A percentile compares a stretch with the other conserved stretches of the same genome.
These are phyloP conservation scores for Fusarium anthophilum DNA, from an alignment of 2,329 filamentous ascomycete genomes.

Conservation along the genomic window DNA sequence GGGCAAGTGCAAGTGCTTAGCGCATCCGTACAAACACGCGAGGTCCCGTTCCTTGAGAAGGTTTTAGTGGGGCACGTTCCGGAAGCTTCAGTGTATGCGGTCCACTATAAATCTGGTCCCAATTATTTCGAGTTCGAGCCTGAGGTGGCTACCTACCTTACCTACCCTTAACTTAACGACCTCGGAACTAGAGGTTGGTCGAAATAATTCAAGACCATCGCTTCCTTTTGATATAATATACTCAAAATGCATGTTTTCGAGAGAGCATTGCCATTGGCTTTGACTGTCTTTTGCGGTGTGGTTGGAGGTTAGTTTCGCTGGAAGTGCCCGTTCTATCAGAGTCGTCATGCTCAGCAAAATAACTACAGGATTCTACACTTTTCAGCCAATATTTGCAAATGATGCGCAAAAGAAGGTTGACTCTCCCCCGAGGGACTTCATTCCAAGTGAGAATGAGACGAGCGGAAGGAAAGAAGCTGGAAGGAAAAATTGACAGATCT, in stretches of 20 bases:
- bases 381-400: conserved; percentile 47
- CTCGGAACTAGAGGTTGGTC: not conserved
- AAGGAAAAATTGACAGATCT: not conserved
- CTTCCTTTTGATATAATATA: not conserved
- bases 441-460: no score
- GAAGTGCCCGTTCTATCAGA: not conserved
- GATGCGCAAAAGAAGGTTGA: conserved; percentile 22
- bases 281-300: conserved; percentile 51
- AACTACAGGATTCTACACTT: conserved; percentile 50
- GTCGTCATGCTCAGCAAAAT: conserved; percentile 2
- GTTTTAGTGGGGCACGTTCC: conserved; percentile 17
- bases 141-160: not conserved
- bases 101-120: conserved; percentile 11
- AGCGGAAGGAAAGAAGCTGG: not conserved
- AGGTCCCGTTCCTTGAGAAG: not conserved
- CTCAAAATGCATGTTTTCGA: conserved; percentile 48
- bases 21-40: not conserved
- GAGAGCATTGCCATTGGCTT: conserved; percentile 47
- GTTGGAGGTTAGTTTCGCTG: conserved; percentile 46
- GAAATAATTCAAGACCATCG: not conserved
- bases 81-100: conserved; percentile 4
- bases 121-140: conserved; percentile 5
- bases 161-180: not conserved
- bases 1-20: not conserved
- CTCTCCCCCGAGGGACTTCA: conserved; percentile 18